Evolutionary conservation across 2,329 filamentous ascomycete species (phyloP), one percentile per base, ranked within the genome.

Genomic region (Bimuria novae-zelandiae): DNA sequence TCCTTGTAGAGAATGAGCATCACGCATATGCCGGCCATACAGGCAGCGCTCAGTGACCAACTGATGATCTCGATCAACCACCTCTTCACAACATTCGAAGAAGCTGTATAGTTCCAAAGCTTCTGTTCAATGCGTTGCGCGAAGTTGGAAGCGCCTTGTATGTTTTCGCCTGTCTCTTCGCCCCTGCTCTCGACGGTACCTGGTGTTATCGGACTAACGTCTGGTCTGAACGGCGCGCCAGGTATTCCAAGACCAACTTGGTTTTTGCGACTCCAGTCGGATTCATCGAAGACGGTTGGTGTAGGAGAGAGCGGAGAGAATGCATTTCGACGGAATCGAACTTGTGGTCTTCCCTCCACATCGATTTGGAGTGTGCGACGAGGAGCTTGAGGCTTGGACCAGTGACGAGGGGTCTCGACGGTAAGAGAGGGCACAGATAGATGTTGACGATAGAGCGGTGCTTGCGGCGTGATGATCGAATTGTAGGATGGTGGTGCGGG

Each of bases 11-110:
- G 8, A 4, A 58, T 33, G 0, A 58, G 29, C 32, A 58, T 40
- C 7, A n/a, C 23, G 8, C 45, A n/a, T 12, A 58, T 58, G 17
- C 40, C 56, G 25, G 30, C 48, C 57, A 60, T 60, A 49, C 52
- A 60, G 12, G 41, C 12, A 23, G 55, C 57, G 23, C 57, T 60
- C 8, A 60, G 12, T 1, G 33, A 11, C 57, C 57, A 60, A n/a
- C 54, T 60, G 25, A 57, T 53, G 3, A 60, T 54, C 29, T 60
- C 57, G 7, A 54, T 30, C 7, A 57, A 6, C 57, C 57, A 60
- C 23, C 54, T 47, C 16, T 54, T 55, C 1, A 49, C 30, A 4
- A 53, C 49, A 12, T 49, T 57, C 1, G 35, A 25, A 12, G 57
- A 60, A 2, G 49, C 23, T 22, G 42, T 57, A n/a, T 53, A 57